Base-by-base conservation (phyloP, 179 eudicot genomes). In the Actinidia arguta region DNA sequence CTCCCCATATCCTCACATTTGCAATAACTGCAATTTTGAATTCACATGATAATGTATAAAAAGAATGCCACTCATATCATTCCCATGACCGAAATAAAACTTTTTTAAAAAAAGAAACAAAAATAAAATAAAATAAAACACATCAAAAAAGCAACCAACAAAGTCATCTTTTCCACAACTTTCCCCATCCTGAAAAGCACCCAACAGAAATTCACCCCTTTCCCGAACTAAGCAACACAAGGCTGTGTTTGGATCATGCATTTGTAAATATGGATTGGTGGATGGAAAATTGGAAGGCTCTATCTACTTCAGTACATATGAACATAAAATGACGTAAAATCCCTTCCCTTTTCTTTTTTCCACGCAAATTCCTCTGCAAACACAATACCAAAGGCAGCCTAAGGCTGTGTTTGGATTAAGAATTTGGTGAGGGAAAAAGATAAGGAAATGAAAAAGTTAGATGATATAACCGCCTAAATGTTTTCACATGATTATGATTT, bases 401-500 rank as follows among this genome's bases (percentile, higher is more conserved):
- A 27, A 31, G 17, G 25, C 1, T 1, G 9, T 27, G 61, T 56
- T 31, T 1, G n/a, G n/a, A n/a, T n/a, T n/a, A n/a, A n/a, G n/a
- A n/a, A n/a, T n/a, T n/a, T n/a, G n/a, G n/a, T n/a, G 47, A 3
- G n/a, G 3, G 25, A 27, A 24, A 5, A 36, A 8, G 36, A 22
- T 13, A 0, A 78, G 68, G 73, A 58, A 13, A 81, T 68, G 56
- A 50, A 77, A 8, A 52, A 76, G 80, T 55, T 54, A 42, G 77
- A 75, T 73, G 64, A 73, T 74, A 48, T 69, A 55, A 80, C 74
- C 64, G 82, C 81, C 76, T n/a, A n/a, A n/a, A n/a, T n/a, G n/a
- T n/a, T n/a, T 71, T 73, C 88, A 85, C 91, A 86, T 89, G 89
- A 83, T 72, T 78, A 80, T 59, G 64, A 59, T 86, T 87, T n/a